A percentile compares a stretch with the other conserved stretches of the same genome.
Evolutionary conservation across 441 rosid genomes (phyloP).

Genomic region (Gossypium davidsonii): DNA sequence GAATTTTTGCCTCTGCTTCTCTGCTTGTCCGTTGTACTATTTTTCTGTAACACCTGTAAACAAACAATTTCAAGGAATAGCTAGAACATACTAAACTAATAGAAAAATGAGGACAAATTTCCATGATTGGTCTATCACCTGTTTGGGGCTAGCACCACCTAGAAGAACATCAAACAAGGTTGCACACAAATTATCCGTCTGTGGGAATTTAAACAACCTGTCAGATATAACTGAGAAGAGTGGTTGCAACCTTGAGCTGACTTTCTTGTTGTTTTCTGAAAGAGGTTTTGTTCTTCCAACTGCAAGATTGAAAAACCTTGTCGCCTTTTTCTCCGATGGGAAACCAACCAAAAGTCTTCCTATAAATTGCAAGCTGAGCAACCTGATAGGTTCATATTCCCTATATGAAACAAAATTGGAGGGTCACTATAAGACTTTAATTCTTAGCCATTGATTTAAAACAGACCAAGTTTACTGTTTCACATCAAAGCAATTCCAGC

Average conservation of each 20-base stretch:
- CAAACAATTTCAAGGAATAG: constrained; percentile 6
- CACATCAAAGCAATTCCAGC: neutral
- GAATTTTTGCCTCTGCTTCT: constrained; percentile 59
- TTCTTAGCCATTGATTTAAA: constrained; percentile 9
- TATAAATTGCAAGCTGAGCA: constrained; percentile 88
- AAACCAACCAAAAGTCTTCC: constrained; percentile 88
- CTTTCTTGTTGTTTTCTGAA: constrained; percentile 58
- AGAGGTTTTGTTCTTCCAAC: constrained; percentile 72
- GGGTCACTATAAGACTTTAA: constrained; percentile 6
- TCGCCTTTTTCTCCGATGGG: constrained; percentile 86
- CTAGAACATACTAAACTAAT: neutral
- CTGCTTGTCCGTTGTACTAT: constrained; percentile 58
- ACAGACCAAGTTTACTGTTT: neutral
- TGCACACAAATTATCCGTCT: constrained; percentile 81
- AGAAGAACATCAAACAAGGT: constrained; percentile 96
- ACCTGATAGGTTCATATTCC: constrained; percentile 88
- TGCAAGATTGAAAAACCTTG: constrained; percentile 75
- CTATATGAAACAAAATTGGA: constrained; percentile 34
- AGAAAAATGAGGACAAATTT: constrained; percentile 10
- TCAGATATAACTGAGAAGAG: constrained; percentile 74
- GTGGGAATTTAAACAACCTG: constrained; percentile 77
- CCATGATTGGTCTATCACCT: constrained; percentile 45
- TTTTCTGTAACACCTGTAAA: constrained; percentile 79
- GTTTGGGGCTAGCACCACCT: constrained; percentile 99
- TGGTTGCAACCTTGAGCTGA: constrained; percentile 55